A percentile compares a stretch with the other conserved stretches of the same genome.
Conservation (phyloP, 139 green algal species). For the Chlorella sp. region DNA sequence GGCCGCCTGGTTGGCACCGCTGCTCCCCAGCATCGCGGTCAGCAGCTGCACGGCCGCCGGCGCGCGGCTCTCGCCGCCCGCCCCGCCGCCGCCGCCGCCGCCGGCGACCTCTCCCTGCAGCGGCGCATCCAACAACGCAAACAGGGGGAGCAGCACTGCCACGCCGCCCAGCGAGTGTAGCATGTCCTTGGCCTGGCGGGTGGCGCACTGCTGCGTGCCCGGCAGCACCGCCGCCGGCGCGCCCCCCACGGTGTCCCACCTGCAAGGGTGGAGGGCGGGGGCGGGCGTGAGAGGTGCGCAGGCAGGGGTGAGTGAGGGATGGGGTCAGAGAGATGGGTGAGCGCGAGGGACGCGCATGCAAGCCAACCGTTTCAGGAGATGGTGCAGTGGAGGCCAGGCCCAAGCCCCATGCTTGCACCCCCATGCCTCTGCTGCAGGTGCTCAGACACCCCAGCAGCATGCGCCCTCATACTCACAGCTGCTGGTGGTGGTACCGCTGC, state of each 20-base stretch:
- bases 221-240: conserved; percentile 39
- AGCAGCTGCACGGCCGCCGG: conserved; percentile 22
- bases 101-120: neutral
- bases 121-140: conserved; percentile 22
- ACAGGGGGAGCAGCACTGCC: conserved; percentile 44
- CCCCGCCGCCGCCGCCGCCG: neutral
- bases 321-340: too few species aligned
- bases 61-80: neutral
- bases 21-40: conserved; percentile 38
- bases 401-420: too few species aligned
- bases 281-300: neutral
- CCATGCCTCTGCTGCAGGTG: too few species aligned
- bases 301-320: too few species aligned
- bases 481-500: neutral
- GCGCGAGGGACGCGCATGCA: too few species aligned
- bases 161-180: conserved; percentile 60
- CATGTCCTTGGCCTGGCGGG: conserved; percentile 42
- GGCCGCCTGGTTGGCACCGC: conserved; percentile 38
- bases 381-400: too few species aligned
- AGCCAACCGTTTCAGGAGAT: too few species aligned
- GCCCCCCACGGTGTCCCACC: conserved; percentile 15
- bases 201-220: conserved; percentile 49
- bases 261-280: too few species aligned
- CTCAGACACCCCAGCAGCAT: too few species aligned
- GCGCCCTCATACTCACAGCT: too few species aligned